Conservation (phyloP, 176 grass and related monocot species). For the Panicum miliaceum region DNA sequence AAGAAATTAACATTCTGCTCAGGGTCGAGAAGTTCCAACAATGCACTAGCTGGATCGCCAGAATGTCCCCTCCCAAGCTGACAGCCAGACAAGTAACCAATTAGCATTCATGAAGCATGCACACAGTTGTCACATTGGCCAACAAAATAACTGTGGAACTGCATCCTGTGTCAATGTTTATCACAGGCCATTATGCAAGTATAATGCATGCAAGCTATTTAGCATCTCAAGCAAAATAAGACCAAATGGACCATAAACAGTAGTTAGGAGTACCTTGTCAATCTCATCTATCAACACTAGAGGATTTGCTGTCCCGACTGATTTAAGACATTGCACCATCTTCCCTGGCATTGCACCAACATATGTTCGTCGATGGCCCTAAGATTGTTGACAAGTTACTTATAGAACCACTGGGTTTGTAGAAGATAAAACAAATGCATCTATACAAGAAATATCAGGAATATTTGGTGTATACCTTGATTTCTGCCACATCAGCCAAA, state of each 20-base stretch:
- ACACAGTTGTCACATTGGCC: neutral
- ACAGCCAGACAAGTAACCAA: constrained; percentile 29
- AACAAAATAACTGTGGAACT: constrained; percentile 31
- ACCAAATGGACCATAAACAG: neutral
- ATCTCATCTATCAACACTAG: constrained; percentile 98
- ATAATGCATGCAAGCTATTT: constrained; percentile 17
- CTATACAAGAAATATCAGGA: constrained; percentile 27
- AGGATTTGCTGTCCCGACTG: constrained; percentile 92
- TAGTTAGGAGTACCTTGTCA: constrained; percentile 75
- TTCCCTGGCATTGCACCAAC: constrained; percentile 99
- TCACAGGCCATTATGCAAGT: constrained; percentile 37
- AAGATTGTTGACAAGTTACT: constrained; percentile 51
- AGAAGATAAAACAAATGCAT: constrained; percentile 19
- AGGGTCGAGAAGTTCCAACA: constrained; percentile 96
- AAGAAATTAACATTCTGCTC: constrained; percentile 99
- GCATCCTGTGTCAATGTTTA: constrained; percentile 18
- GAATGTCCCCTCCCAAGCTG: constrained; percentile 97
- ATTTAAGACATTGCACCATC: constrained; percentile 99
- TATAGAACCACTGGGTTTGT: neutral
- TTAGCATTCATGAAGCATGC: constrained; percentile 19
- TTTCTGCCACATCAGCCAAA: constrained; percentile 99
- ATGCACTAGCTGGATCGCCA: constrained; percentile 96
- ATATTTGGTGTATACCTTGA: constrained; percentile 66
- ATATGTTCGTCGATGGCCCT: constrained; percentile 98
- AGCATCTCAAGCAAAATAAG: constrained; percentile 35